phyloP scores from a whole-genome alignment of 345 rosid genomes.

The Brassica rapa region DNA sequence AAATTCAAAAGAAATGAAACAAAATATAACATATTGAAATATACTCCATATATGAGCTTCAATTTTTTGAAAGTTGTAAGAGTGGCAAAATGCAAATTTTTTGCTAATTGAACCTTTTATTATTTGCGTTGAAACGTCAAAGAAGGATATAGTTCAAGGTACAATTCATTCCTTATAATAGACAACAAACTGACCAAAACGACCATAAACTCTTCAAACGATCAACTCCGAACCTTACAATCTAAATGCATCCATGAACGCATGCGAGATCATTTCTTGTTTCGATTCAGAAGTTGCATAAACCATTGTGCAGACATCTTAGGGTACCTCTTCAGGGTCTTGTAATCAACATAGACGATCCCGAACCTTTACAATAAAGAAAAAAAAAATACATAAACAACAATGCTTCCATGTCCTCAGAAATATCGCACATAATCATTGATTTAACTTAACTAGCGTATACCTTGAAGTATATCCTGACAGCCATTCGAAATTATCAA shows the following conservation, averaged over 20 bases:
- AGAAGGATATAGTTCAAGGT: slow-evolving; percentile 1
- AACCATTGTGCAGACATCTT: slow-evolving; percentile 97
- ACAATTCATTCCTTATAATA: slow-evolving; percentile 8
- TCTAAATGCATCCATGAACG: background rate
- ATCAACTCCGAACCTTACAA: background rate
- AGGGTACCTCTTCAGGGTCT: slow-evolving; percentile 73
- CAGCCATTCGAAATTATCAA: slow-evolving; percentile 95
- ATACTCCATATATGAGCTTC: background rate
- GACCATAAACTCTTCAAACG: background rate
- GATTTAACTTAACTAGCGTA: background rate
- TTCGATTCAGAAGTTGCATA: slow-evolving; percentile 54
- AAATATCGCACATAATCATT: background rate
- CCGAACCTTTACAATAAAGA: slow-evolving; percentile 51
- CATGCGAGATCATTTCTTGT: slow-evolving; percentile 28
- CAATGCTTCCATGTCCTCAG: background rate
- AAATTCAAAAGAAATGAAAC: background rate
- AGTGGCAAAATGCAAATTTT: background rate
- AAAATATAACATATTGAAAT: background rate
- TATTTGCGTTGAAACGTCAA: slow-evolving; percentile 11
- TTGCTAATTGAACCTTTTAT: background rate
- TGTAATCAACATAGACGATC: slow-evolving; percentile 80
- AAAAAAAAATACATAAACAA: background rate
- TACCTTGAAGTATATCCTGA: slow-evolving; percentile 85
- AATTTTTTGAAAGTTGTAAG: background rate
- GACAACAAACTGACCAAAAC: slow-evolving; percentile 11